A percentile compares a stretch with the other conserved stretches of the same genome.
These are phyloP conservation scores for Dictyostelium purpureum DNA, from an alignment of 78 protist genomes.

Conservation along the genomic window DNA sequence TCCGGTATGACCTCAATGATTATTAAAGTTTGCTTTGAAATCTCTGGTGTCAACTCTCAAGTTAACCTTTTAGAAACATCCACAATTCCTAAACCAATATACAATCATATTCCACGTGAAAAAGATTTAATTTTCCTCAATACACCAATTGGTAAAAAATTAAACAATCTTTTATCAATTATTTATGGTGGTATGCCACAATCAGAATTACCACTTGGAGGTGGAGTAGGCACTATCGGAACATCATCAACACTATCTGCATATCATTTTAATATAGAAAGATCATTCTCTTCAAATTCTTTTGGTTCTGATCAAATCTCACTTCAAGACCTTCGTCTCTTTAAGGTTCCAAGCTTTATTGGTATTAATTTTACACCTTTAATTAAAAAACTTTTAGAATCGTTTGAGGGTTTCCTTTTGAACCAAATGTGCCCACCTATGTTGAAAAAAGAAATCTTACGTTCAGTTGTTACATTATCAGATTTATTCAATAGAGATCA, in stretches of 20 bases:
- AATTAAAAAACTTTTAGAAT: constrained; percentile 33
- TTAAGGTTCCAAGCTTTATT: constrained; percentile 16
- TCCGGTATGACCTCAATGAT: constrained; percentile 42
- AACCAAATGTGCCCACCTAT: constrained; percentile 77
- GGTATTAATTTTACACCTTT: constrained; percentile 69
- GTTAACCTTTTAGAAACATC: constrained; percentile 54
- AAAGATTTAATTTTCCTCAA: constrained; percentile 40
- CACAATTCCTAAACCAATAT: constrained; percentile 19
- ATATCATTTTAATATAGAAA: constrained; percentile 70
- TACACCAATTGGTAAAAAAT: constrained; percentile 40
- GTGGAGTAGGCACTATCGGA: neutral
- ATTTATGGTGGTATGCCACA: constrained; percentile 60
- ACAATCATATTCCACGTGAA: constrained; percentile 69
- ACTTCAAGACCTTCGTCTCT: constrained; percentile 21
- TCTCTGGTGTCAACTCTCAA: constrained; percentile 3
- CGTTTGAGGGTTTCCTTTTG: constrained; percentile 32
- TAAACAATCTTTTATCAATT: constrained; percentile 19
- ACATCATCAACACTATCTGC: neutral
- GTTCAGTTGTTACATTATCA: neutral
- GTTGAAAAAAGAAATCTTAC: constrained; percentile 40
- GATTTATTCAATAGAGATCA: constrained; percentile 72
- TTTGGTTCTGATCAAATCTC: constrained; percentile 34
- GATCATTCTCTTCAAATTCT: neutral
- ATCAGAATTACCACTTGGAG: constrained; percentile 42
- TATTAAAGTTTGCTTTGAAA: constrained; percentile 49